These are phyloP conservation scores for Plasmopara viticola DNA, from an alignment of 352 stramenopile species.

Conservation along the genomic window DNA sequence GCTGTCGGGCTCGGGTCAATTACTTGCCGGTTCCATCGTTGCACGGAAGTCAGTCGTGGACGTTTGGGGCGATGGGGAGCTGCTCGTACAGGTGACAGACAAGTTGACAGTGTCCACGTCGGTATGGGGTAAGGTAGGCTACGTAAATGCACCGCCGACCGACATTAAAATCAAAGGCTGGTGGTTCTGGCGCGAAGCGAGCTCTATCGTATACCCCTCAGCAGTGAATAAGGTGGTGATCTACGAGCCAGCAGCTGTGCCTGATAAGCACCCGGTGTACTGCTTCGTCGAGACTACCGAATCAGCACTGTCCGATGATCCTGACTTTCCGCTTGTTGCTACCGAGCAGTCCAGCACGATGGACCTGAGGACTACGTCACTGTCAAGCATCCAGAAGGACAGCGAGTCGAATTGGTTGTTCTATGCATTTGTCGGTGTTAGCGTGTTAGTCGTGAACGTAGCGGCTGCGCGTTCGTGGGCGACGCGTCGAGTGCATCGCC, in stretches of 20 bases:
- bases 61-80: slow-evolving; percentile 39
- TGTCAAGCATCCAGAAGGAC: slow-evolving; percentile 26
- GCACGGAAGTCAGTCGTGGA: slow-evolving; percentile 32
- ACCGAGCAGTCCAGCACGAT: slow-evolving; percentile 8
- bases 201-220: slow-evolving; percentile 35
- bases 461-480: slow-evolving; percentile 38
- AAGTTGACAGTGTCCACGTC: slow-evolving; percentile 44
- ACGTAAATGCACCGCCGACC: slow-evolving; percentile 32
- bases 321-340: slow-evolving; percentile 26
- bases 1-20: slow-evolving; percentile 38
- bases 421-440: slow-evolving; percentile 34
- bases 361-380: slow-evolving; percentile 22
- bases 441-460: slow-evolving; percentile 34
- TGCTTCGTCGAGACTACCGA: slow-evolving; percentile 25
- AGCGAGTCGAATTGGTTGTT: slow-evolving; percentile 22
- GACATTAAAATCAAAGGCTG: slow-evolving; percentile 45
- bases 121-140: slow-evolving; percentile 48
- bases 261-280: slow-evolving; percentile 26
- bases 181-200: slow-evolving; percentile 46
- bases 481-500: slow-evolving; percentile 38
- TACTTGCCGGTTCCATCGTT: slow-evolving; percentile 43
- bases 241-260: slow-evolving; percentile 22
- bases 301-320: slow-evolving; percentile 27
- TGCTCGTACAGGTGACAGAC: slow-evolving; percentile 41
- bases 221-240: slow-evolving; percentile 33